A percentile compares a stretch with the other conserved stretches of the same genome.
phyloP scores from a whole-genome alignment of 176 grass and related monocot species.

The Cenchrus purpureus region DNA sequence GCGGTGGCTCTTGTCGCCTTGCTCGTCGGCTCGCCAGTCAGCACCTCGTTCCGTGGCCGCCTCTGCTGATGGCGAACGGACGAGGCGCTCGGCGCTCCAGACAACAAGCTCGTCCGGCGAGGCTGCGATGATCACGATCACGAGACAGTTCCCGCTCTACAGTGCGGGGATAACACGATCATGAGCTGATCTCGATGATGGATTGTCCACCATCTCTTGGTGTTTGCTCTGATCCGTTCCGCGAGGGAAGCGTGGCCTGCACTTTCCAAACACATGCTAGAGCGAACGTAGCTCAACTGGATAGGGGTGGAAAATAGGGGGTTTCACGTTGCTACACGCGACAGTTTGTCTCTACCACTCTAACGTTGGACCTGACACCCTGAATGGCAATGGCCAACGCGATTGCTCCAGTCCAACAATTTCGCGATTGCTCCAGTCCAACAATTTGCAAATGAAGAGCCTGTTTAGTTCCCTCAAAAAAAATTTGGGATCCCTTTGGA shows the following conservation, averaged over 20 bases:
- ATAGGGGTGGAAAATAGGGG: no score
- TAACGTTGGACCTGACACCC: neutral
- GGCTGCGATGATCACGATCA: neutral
- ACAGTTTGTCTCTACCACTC: neutral
- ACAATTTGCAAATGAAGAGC: neutral
- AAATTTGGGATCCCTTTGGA: no score
- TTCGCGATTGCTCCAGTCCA: neutral
- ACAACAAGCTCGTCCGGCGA: neutral
- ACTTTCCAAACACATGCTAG: neutral
- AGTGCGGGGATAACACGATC: neutral
- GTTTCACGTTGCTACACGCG: no score
- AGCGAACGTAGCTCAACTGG: no score
- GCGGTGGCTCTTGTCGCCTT: slow-evolving; percentile 8
- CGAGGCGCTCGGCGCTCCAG: neutral
- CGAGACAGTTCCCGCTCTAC: neutral
- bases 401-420: no score
- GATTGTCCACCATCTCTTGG: no score
- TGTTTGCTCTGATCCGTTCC: neutral
- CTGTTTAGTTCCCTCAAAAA: no score
- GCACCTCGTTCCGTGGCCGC: slow-evolving; percentile 4
- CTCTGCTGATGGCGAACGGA: neutral
- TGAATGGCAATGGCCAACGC: neutral
- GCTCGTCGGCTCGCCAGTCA: neutral
- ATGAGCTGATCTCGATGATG: neutral
- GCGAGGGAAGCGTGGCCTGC: neutral